Percentiles rank a stretch among this genome's conserved stretches.
These are phyloP conservation scores for Phytophthora macrochlamydospora DNA, from an alignment of 352 stramenopile genomes.

Conservation along the genomic window DNA sequence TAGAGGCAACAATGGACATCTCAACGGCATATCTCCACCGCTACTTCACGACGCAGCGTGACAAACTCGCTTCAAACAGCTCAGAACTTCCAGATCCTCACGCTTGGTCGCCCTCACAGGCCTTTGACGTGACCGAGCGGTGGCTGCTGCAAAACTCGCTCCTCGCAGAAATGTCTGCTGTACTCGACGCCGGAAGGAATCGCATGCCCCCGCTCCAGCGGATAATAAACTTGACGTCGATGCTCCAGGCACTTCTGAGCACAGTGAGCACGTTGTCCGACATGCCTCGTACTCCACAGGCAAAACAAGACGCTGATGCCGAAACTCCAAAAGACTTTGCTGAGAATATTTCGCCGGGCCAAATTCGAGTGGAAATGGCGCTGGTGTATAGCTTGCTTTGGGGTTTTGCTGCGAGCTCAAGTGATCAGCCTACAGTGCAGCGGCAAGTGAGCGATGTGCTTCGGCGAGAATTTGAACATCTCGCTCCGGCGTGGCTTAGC, in stretches of 20 bases:
- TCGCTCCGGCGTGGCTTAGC: constrained; percentile 27
- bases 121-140: constrained; percentile 21
- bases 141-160: constrained; percentile 20
- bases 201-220: constrained; percentile 44
- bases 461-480: constrained; percentile 35
- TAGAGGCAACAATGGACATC: constrained; percentile 2
- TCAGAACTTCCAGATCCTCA: background rate
- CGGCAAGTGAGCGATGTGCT: constrained; percentile 38
- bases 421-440: constrained; percentile 19
- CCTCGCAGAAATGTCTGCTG: constrained; percentile 11
- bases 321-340: background rate
- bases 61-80: background rate
- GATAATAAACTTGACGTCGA: constrained; percentile 42
- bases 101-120: constrained; percentile 6
- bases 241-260: constrained; percentile 53
- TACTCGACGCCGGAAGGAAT: constrained; percentile 7
- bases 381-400: constrained; percentile 60
- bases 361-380: constrained; percentile 56
- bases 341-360: background rate
- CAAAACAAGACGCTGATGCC: background rate
- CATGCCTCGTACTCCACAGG: background rate
- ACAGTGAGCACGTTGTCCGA: constrained; percentile 10
- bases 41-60: constrained; percentile 21
- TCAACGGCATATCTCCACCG: constrained; percentile 30
- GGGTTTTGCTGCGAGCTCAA: constrained; percentile 42